phyloP scores from a whole-genome alignment of 805 yeast genomes.

The Candida easanensis region DNA sequence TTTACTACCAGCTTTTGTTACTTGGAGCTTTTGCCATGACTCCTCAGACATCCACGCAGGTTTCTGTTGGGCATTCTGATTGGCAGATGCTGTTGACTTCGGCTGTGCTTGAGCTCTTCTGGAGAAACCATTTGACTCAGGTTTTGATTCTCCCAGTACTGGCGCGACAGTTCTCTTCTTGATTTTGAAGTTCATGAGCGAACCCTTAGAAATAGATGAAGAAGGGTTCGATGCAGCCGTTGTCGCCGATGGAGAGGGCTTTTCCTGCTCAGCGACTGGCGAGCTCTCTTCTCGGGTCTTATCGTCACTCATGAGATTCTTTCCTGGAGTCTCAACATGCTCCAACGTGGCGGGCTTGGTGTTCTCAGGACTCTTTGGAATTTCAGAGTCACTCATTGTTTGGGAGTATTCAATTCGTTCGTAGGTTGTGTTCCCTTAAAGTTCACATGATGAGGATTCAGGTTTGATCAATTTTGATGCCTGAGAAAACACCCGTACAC shows the following conservation, averaged over 20 bases:
- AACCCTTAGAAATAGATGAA: not conserved
- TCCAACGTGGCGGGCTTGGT: not conserved
- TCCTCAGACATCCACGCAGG: constrained; percentile 8
- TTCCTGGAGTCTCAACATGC: constrained; percentile 2
- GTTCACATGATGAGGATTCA: not conserved
- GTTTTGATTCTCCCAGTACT: not conserved
- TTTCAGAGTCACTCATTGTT: not conserved
- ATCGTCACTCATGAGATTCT: not conserved
- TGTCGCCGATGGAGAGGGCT: not conserved
- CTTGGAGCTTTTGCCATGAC: not conserved
- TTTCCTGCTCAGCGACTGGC: not conserved
- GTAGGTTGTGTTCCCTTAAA: not conserved
- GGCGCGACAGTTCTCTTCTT: constrained; percentile 15
- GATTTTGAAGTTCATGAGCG: constrained; percentile 8
- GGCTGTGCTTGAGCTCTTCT: constrained; percentile 7
- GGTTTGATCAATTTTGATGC: too few relatives aligned
- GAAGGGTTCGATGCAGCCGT: not conserved
- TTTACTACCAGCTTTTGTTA: not conserved
- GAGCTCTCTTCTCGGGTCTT: not conserved
- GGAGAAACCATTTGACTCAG: constrained; percentile 9
- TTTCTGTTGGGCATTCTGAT: not conserved
- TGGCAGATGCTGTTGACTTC: not conserved
- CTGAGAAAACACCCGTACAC: not conserved
- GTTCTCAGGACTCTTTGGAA: not conserved
- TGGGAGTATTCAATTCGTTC: not conserved